Evolutionary conservation across 495 filamentous ascomycete genomes (phyloP).

Genomic region (Sordaria brevicollis): DNA sequence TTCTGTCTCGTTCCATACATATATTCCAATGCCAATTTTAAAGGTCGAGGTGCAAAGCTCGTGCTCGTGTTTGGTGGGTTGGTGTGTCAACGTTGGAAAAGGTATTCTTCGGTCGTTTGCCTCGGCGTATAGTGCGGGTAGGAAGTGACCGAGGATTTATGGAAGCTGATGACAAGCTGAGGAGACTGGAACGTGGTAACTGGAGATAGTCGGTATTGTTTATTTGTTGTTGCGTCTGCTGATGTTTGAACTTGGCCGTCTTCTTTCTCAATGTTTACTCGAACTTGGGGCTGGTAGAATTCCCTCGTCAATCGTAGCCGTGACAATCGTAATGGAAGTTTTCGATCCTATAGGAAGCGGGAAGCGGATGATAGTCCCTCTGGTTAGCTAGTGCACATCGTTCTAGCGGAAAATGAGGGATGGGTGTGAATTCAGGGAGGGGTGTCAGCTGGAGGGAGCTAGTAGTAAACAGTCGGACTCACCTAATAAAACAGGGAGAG

Average conservation of each 20-base stretch:
- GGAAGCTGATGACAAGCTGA: background rate
- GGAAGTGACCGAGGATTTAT: background rate
- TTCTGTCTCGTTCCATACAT: constrained; percentile 17
- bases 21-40: constrained; percentile 3
- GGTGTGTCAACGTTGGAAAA: background rate
- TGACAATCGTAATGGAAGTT: background rate
- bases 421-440: background rate
- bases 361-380: background rate
- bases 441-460: background rate
- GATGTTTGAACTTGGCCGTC: background rate
- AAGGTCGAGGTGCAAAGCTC: background rate
- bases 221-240: background rate
- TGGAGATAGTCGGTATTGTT: background rate
- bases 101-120: background rate
- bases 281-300: background rate
- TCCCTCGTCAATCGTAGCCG: background rate
- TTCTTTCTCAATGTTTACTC: background rate
- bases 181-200: background rate
- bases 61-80: background rate
- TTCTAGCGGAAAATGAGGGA: background rate
- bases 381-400: background rate
- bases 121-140: background rate
- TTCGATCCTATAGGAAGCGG: background rate
- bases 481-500: background rate
- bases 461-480: background rate